A percentile compares a stretch with the other conserved stretches of the same genome.
Conservation (phyloP, 2,329 filamentous ascomycete genomes). For the Trichoderma pleuroti region DNA sequence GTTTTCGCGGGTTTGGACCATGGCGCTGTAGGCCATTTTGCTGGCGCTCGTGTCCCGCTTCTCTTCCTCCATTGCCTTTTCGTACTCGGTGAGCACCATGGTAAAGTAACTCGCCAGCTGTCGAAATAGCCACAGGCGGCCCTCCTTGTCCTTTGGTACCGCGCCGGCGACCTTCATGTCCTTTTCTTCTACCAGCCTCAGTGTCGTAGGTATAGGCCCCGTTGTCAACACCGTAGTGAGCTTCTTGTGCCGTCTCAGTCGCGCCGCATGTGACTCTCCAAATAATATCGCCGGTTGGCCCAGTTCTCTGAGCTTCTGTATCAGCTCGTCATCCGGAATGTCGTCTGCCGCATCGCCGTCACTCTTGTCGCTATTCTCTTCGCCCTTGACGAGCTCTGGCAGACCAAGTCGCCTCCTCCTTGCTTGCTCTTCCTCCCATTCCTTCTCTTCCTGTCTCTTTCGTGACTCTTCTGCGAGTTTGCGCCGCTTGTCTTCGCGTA, state of each 20-base stretch:
- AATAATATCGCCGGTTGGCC: constrained; percentile 75
- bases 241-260: constrained; percentile 67
- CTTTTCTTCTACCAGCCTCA: constrained; percentile 74
- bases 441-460: constrained; percentile 65
- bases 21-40: constrained; percentile 76
- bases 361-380: constrained; percentile 33
- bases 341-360: constrained; percentile 55
- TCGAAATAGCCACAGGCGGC: constrained; percentile 69
- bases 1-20: constrained; percentile 83
- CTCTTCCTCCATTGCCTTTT: constrained; percentile 68
- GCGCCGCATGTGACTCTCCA: constrained; percentile 70
- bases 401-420: constrained; percentile 75
- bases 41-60: constrained; percentile 67
- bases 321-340: constrained; percentile 67
- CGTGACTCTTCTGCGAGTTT: constrained; percentile 78
- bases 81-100: constrained; percentile 89
- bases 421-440: constrained; percentile 67
- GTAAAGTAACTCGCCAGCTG: constrained; percentile 95
- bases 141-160: constrained; percentile 61
- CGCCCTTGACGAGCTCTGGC: constrained; percentile 60
- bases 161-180: constrained; percentile 78
- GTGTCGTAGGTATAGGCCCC: constrained; percentile 82
- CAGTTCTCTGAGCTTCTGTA: constrained; percentile 63
- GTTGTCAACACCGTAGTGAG: constrained; percentile 60
- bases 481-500: constrained; percentile 77